Conservation (phyloP, 176 grass and related monocot genomes). For the Juncus inflexus region DNA sequence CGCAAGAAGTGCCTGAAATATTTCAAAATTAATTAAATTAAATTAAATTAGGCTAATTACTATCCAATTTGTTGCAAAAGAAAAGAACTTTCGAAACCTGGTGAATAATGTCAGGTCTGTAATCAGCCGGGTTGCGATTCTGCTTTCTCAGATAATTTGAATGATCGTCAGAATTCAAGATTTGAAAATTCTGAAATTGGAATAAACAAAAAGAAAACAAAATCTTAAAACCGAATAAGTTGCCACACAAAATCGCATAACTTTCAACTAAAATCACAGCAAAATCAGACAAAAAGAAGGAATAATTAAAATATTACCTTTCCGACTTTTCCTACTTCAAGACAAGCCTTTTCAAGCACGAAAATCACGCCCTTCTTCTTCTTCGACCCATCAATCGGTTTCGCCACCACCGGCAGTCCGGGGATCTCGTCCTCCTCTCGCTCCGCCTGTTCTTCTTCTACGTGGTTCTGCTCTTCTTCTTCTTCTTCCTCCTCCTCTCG, state of each 20-base stretch:
- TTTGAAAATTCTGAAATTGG: slow-evolving; percentile 59
- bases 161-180: slow-evolving; percentile 92
- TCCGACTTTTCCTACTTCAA: slow-evolving; percentile 96
- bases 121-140: slow-evolving; percentile 79
- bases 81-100: slow-evolving; percentile 40
- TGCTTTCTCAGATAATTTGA: slow-evolving; percentile 89
- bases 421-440: slow-evolving; percentile 17
- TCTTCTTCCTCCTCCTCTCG: slow-evolving; percentile 9
- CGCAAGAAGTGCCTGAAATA: slow-evolving; percentile 71
- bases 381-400: slow-evolving; percentile 35
- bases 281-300: neutral
- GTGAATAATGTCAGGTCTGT: slow-evolving; percentile 96
- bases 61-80: neutral
- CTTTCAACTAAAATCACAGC: neutral
- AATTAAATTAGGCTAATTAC: neutral
- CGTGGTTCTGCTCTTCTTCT: neutral
- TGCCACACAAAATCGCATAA: neutral
- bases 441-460: neutral
- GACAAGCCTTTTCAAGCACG: slow-evolving; percentile 78
- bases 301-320: slow-evolving; percentile 40
- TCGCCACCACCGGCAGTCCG: slow-evolving; percentile 46
- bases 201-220: slow-evolving; percentile 14
- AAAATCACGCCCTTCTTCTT: slow-evolving; percentile 63
- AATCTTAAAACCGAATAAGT: neutral
- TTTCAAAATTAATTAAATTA: neutral